A percentile compares a stretch with the other conserved stretches of the same genome.
phyloP scores from a whole-genome alignment of 164 flowering plant genomes.

The Magnolia officinalis region DNA sequence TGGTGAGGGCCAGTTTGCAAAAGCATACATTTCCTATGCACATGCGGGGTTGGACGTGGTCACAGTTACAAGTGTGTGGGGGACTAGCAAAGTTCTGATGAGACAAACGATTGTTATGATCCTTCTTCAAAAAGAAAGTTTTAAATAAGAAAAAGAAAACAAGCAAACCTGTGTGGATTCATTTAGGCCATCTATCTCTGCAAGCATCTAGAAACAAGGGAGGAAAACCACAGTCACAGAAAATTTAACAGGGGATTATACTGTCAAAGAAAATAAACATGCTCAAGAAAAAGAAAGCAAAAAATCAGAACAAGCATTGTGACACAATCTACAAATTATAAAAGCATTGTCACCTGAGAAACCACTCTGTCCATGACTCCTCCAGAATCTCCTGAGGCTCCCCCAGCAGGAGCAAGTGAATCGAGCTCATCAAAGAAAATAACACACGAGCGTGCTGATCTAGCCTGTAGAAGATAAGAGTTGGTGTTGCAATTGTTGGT shows the following conservation, averaged over 20 bases:
- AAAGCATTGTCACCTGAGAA: conserved; percentile 64
- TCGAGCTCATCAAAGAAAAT: conserved; percentile 96
- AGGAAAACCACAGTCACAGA: not conserved
- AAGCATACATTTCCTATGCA: not conserved
- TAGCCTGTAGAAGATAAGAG: conserved; percentile 51
- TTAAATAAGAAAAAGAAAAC: not conserved
- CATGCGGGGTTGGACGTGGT: not conserved
- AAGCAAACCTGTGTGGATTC: conserved; percentile 77
- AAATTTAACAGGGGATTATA: not conserved
- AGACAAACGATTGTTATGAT: too few species aligned
- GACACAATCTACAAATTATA: not conserved
- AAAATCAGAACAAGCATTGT: not conserved
- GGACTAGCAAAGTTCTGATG: too few species aligned
- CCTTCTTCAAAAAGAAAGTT: not conserved
- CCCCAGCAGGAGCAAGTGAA: conserved; percentile 98
- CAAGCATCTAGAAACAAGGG: conserved; percentile 69
- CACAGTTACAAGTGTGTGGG: not conserved
- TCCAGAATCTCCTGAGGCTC: conserved; percentile 97
- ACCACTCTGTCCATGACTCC: conserved; percentile 99
- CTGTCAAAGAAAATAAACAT: not conserved
- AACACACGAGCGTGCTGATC: conserved; percentile 95
- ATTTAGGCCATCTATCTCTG: conserved; percentile 93
- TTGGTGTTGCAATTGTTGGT: not conserved
- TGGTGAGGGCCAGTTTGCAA: not conserved
- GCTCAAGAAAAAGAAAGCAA: not conserved